These are phyloP conservation scores for Theobroma cacao DNA, from an alignment of 345 rosid species.

Conservation along the genomic window DNA sequence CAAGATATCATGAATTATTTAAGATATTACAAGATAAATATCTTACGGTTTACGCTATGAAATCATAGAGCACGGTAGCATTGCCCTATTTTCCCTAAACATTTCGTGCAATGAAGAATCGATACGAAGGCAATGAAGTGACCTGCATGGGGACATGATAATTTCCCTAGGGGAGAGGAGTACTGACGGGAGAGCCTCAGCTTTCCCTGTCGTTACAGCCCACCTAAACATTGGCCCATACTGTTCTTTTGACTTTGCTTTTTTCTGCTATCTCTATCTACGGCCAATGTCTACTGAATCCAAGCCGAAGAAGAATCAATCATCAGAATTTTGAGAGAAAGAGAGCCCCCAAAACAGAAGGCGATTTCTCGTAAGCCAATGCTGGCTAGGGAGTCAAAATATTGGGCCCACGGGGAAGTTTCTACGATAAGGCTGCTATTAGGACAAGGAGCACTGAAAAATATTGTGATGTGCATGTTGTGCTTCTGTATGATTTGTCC, in stretches of 20 bases:
- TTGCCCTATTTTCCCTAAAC: not conserved
- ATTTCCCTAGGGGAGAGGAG: too few species aligned
- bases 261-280: not conserved
- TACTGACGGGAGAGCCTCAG: too few species aligned
- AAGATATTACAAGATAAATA: too few species aligned
- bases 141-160: too few species aligned
- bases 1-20: too few species aligned
- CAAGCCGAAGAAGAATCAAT: not conserved
- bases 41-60: too few species aligned
- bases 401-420: not conserved
- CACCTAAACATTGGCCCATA: not conserved
- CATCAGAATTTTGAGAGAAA: not conserved
- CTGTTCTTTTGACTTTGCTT: not conserved
- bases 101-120: too few species aligned
- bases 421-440: not conserved
- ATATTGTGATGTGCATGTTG: not conserved
- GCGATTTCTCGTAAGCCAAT: not conserved
- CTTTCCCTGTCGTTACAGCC: too few species aligned
- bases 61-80: not conserved
- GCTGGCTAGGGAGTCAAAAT: not conserved
- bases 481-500: conserved; percentile 12
- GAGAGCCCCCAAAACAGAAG: too few species aligned
- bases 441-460: not conserved
- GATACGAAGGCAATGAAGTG: too few species aligned
- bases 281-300: not conserved